Evolutionary conservation across 2,329 filamentous ascomycete genomes (phyloP).

Genomic region (Botrytis fabae): DNA sequence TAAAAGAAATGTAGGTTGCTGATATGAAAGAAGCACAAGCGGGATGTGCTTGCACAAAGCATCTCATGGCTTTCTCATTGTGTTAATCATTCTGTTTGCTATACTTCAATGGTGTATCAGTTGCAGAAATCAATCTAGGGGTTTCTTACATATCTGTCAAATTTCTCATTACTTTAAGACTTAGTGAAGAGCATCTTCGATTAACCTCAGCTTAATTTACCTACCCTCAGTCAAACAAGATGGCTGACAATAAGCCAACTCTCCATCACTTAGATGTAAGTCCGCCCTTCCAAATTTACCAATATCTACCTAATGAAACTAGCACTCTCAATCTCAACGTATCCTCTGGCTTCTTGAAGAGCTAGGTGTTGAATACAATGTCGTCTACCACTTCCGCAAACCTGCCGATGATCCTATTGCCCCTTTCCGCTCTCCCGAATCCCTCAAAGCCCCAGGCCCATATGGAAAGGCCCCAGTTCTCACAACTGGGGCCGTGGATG

Average conservation of each 20-base stretch:
- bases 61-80: not conserved
- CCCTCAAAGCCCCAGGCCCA: constrained; percentile 70
- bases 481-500: constrained; percentile 36
- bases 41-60: not conserved
- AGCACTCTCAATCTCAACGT: constrained; percentile 65
- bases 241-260: constrained; percentile 30
- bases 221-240: constrained; percentile 8
- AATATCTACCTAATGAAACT: constrained; percentile 35
- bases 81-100: not conserved
- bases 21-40: not conserved
- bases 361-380: constrained; percentile 70
- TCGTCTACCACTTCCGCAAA: constrained; percentile 70
- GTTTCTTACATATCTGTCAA: no score
- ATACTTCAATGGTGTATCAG: not conserved
- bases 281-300: not conserved
- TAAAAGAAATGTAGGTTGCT: not conserved
- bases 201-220: not conserved
- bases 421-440: constrained; percentile 61
- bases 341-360: constrained; percentile 70
- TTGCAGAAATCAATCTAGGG: not conserved
- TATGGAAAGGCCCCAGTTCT: constrained; percentile 83
- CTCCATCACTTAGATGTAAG: constrained; percentile 35
- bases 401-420: constrained; percentile 48
- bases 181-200: not conserved
- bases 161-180: no score